Evolutionary conservation across 257 asterid species (phyloP), one percentile per base, ranked within the genome.

Genomic region (Coffea canephora): DNA sequence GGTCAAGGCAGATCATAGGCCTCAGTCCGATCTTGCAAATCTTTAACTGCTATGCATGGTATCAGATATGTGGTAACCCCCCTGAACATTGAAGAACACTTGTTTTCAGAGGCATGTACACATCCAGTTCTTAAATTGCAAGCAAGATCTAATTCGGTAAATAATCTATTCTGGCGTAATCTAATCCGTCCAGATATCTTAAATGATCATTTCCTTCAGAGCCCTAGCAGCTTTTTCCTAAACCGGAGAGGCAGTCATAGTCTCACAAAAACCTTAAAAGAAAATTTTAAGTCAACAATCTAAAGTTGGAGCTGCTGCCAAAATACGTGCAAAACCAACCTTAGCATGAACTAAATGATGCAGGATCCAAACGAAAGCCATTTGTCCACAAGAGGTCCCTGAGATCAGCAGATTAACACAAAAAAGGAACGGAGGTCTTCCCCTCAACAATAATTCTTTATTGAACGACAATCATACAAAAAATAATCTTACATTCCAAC

Each of bases 401-500:
- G 41, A 39, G 23, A 69, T 50, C 23, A 69, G 67, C 52, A 78
- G 45, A 68, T 69, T 57, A 55, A 69, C n/a, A 57, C 43, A 71
- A 36, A 46, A 15, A 62, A 34, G 34, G 1, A 39, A 67, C 25
- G 31, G 41, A 65, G 72, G 45, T 15, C 21, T 39, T 65, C 52
- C 59, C 69, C n/a, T 61, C 49, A 8, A 48, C 61, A 43, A 18
- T 36, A 81, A 48, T 39, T 75, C 4, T 82, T 82, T 82, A 50
- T 48, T 77, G 25, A 46, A 41, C 57, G 64, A 48, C 78, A 79
- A 25, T 62, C 74, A 62, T 57, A 74, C 73, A 83, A 79, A 39
- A 54, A 68, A 31, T 50, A 74, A 83, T 59, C 18, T 50, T 45
- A 69, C 75, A 75, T 39, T 75, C 79, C 70, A 52, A 82, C 55